phyloP scores from a whole-genome alignment of 306 rosid species.

The Herpetospermum pedunculosum region DNA sequence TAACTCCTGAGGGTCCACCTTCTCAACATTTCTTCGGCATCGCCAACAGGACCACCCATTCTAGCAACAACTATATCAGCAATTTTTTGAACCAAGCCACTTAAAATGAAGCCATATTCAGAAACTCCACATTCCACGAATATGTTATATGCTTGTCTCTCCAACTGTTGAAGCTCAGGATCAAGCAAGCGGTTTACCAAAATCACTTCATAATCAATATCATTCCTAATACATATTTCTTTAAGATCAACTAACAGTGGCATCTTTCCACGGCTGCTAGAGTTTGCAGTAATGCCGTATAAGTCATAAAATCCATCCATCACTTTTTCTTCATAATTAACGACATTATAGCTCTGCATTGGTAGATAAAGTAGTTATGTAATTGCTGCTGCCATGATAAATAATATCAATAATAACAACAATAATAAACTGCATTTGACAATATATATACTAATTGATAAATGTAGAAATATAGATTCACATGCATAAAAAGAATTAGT shows the following conservation, averaged over 20 bases:
- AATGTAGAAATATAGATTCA: neutral
- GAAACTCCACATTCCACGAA: constrained; percentile 38
- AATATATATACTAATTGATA: neutral
- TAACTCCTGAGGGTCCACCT: constrained; percentile 68
- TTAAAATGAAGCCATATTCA: constrained; percentile 47
- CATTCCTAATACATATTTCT: constrained; percentile 36
- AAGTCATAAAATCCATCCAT: constrained; percentile 94
- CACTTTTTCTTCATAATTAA: constrained; percentile 76
- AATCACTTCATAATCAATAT: constrained; percentile 72
- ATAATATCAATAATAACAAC: neutral
- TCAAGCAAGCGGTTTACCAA: constrained; percentile 64
- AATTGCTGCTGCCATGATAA: neutral
- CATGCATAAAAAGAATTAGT: neutral
- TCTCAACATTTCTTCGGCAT: constrained; percentile 70
- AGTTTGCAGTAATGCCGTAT: constrained; percentile 50
- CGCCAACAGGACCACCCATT: constrained; percentile 91
- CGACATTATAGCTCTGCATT: constrained; percentile 70
- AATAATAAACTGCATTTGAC: neutral
- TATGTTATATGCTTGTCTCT: constrained; percentile 41
- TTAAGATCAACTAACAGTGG: constrained; percentile 79
- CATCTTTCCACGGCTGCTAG: constrained; percentile 73
- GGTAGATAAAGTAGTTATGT: neutral
- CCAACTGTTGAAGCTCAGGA: constrained; percentile 60
- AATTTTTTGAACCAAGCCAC: constrained; percentile 77
- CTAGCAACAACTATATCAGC: constrained; percentile 80